Base-by-base conservation (phyloP, 129 eudicot genomes). In the Arctium lappa region DNA sequence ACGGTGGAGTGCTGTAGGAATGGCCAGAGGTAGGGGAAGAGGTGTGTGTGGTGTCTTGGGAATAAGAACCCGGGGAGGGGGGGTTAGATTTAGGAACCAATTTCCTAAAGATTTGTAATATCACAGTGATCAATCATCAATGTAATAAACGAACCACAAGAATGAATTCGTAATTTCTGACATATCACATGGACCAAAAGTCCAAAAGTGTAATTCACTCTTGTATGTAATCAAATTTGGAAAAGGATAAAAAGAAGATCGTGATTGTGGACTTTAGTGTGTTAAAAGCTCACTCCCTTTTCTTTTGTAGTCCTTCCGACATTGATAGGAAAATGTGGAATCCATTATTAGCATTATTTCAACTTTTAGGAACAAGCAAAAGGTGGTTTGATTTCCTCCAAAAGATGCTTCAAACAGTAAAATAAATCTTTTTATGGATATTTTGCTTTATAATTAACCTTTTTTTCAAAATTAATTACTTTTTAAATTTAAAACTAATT, bases 341-440 rank as follows among this genome's bases (percentile, higher is more conserved):
- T 72, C 22, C 40, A 72, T 36, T 72, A 72, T 72, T 78, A 36
- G 38, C 74, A 56, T 78, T 78, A 78, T 38, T 31, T 78, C 82
- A 62, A 65, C 63, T 78, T 78, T 78, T 78, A 8, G 30, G 50
- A 22, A 72, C 71, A 56, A 78, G 46, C 37, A 48, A 82, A 75
- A 75, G 50, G 16, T 82, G 63, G 79, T 74, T 74, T 50, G 33
- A 76, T 48, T 16, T 48, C 34, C 9, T 48, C 32, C 30, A 69
- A 76, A 31, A 30, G 82, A 38, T 79, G 73, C 82, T 79, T 76
- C 69, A 36, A 69, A 69, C 9, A 76, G 77, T 75, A 69, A 12
- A 1, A 42, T 29, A 38, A 27, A 32, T 22, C 60, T 3, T 10
- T 34, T 62, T 27, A 44, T 38, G 15, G 74, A 66, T 12, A 78